Base-by-base conservation (phyloP, 345 rosid species). In the Salix purpurea region DNA sequence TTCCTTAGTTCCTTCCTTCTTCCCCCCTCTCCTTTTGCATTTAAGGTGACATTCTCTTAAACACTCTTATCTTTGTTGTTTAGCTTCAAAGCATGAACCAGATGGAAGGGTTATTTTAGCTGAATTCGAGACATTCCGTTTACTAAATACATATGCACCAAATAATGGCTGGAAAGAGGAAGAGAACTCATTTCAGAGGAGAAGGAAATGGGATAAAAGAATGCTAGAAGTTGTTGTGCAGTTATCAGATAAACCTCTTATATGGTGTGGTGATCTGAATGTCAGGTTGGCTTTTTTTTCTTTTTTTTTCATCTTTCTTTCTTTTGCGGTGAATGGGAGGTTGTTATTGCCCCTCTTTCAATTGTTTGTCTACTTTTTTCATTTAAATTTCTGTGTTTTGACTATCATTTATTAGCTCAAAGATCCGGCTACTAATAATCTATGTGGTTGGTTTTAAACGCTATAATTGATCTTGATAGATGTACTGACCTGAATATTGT, bases 111-210 rank as follows among this genome's bases (percentile, higher is more conserved):
- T 92, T 75, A 96, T 96, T 85, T 86, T 91, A 82, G 96, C 91
- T 73, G 97, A 96, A 82, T 96, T 96, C 73, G 89, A 91, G 88
- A 87, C 90, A 26, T 84, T 89, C 73, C 83, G 86, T 68, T 69
- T 96, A 44, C 76, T 96, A 87, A 93, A 91, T 77, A 96, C 97
- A 11, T 96, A 93, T 86, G 85, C 91, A 12, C 99, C 99, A 70
- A 96, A 96, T 79, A 96, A 96, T 82, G 99, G 98, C 68, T 96
- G 99, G 99, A 96, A 88, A 88, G 99, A 95, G 24, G 97, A 92
- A 83, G 98, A 91, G 78, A 96, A 90, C 72, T 85, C 98, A 37
- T 96, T 93, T 84, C 94, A 77, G 74, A 89, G 96, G 79, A 91
- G 98, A 90, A 90, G 98, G 82, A 96, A 92, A 81, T 96, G 99